phyloP scores from a whole-genome alignment of 148 eudicot genomes.

The Cornus kousa region DNA sequence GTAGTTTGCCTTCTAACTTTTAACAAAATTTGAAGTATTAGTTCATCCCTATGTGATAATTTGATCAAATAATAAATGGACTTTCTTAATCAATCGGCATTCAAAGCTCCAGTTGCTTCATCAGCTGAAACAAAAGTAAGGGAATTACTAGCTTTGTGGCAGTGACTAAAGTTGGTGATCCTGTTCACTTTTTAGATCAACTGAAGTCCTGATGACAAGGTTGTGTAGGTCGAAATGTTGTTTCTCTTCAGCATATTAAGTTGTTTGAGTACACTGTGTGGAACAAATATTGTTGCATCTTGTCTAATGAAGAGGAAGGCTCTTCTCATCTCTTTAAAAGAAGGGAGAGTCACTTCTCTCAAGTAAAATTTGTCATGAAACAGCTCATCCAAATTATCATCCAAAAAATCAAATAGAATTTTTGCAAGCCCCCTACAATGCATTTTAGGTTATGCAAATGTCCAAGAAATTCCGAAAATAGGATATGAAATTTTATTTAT shows the following conservation, averaged over 20 bases:
- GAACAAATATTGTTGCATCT: background rate
- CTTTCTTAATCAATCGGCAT: background rate
- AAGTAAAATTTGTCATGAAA: too few species aligned
- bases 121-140: background rate
- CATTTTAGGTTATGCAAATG: too few species aligned
- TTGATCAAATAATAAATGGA: background rate
- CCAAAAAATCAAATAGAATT: too few species aligned
- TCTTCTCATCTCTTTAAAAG: background rate
- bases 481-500: too few species aligned
- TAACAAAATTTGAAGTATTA: too few species aligned
- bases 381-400: too few species aligned
- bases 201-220: background rate
- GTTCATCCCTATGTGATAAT: background rate
- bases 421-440: too few species aligned
- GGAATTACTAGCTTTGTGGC: background rate
- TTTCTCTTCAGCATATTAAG: background rate
- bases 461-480: too few species aligned
- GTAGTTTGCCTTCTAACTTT: conserved; percentile 39
- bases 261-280: background rate
- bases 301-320: background rate
- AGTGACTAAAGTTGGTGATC: background rate
- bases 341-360: too few species aligned
- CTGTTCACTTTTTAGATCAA: background rate
- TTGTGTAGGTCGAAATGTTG: background rate
- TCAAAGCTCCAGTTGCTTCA: background rate